phyloP scores from a whole-genome alignment of 1,284 basidiomycete genomes.

The Apiotrichum sp. region DNA sequence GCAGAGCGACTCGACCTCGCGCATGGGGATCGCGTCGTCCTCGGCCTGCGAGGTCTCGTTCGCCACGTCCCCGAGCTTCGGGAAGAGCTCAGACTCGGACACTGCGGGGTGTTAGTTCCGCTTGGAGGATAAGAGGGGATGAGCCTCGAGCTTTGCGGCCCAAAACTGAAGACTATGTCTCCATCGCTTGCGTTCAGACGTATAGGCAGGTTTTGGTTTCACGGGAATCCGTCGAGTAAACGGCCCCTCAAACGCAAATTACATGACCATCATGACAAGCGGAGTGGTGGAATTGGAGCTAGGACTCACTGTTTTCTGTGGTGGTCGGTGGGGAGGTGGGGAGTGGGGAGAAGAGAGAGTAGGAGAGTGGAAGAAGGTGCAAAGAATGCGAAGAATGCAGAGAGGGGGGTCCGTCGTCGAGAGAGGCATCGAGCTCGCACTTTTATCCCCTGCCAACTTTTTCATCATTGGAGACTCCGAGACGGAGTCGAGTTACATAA shows the following conservation, averaged over 20 bases:
- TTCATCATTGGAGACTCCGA: background rate
- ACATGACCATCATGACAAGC: constrained; percentile 39
- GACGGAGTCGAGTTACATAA: background rate
- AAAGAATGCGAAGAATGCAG: background rate
- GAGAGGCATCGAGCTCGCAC: no score
- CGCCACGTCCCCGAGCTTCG: constrained; percentile 42
- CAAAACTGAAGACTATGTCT: background rate
- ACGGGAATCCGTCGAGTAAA: constrained; percentile 16
- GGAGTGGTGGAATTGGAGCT: background rate
- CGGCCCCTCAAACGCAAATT: constrained; percentile 45
- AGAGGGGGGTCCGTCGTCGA: no score
- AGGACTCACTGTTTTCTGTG: constrained; percentile 7
- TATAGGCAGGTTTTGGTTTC: constrained; percentile 44
- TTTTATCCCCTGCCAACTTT: background rate
- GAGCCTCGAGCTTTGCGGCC: background rate
- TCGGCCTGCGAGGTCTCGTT: constrained; percentile 31
- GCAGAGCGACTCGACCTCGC: constrained; percentile 86
- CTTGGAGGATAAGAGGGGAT: background rate
- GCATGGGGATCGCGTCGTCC: constrained; percentile 52
- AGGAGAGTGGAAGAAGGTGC: background rate
- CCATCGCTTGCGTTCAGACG: constrained; percentile 29
- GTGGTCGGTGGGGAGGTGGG: no score
- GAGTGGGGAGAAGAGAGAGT: background rate
- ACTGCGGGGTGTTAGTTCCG: constrained; percentile 2
- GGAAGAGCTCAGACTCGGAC: constrained; percentile 35